Evolutionary conservation across 257 asterid species (phyloP).

Genomic region (Parsonsia alboflavescens): DNA sequence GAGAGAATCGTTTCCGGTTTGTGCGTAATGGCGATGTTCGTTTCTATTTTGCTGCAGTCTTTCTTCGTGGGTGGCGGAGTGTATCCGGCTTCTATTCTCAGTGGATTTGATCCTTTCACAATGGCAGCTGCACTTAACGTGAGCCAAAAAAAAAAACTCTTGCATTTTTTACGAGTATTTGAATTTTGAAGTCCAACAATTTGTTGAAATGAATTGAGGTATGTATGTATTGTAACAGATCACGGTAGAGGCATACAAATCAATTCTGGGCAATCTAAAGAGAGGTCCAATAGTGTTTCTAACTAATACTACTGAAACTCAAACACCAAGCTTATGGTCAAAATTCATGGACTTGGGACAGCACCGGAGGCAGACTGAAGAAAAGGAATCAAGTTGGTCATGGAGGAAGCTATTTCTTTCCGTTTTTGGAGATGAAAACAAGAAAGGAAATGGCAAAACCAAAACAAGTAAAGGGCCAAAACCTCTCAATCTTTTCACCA

Average conservation of each 20-base stretch:
- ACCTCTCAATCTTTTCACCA: slow-evolving; percentile 52
- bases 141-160: slow-evolving; percentile 19
- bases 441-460: slow-evolving; percentile 1
- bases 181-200: no score
- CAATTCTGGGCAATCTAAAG: slow-evolving; percentile 37
- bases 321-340: slow-evolving; percentile 46
- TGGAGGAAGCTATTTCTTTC: slow-evolving; percentile 48
- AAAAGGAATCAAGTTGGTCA: slow-evolving; percentile 42
- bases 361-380: slow-evolving; percentile 26
- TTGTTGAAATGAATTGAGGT: neutral
- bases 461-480: slow-evolving; percentile 39
- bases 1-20: neutral
- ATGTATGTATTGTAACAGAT: slow-evolving; percentile 34
- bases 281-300: slow-evolving; percentile 56
- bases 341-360: slow-evolving; percentile 43
- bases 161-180: neutral
- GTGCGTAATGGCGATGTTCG: neutral
- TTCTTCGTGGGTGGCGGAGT: slow-evolving; percentile 80
- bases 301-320: slow-evolving; percentile 25
- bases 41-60: slow-evolving; percentile 33
- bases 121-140: slow-evolving; percentile 75
- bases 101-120: slow-evolving; percentile 68
- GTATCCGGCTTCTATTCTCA: slow-evolving; percentile 64
- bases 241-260: slow-evolving; percentile 35
- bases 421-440: slow-evolving; percentile 27